Percentiles rank a stretch among this genome's conserved stretches.
These are phyloP conservation scores for Lagenidium sp. DNA, from an alignment of 352 stramenopile species.

Conservation along the genomic window DNA sequence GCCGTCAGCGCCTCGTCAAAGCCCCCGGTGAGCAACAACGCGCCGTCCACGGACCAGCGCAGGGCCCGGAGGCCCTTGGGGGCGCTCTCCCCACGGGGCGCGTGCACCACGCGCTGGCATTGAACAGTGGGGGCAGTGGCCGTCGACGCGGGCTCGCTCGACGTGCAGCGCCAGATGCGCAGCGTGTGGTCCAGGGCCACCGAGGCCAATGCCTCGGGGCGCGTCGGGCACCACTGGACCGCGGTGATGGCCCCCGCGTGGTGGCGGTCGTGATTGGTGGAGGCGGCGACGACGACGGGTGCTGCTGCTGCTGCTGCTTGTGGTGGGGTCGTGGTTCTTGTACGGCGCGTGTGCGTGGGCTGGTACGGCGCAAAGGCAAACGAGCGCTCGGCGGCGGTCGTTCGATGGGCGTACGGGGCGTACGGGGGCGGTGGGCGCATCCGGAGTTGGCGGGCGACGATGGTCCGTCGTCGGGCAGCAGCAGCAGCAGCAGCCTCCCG, in stretches of 20 bases:
- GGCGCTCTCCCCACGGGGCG: no score
- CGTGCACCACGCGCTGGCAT: slow-evolving; percentile 13
- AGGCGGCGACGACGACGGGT: no score
- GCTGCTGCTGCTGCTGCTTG: no score
- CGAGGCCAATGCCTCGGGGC: slow-evolving; percentile 24
- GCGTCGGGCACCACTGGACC: slow-evolving; percentile 23
- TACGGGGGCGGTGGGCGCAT: no score
- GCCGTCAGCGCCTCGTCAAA: slow-evolving; percentile 15
- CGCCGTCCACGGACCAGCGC: slow-evolving; percentile 31
- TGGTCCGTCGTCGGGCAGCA: no score
- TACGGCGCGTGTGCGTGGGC: no score
- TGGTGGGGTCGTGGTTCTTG: no score
- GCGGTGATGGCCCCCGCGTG: slow-evolving; percentile 21
- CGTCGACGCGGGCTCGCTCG: no score
- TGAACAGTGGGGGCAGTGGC: slow-evolving; percentile 1
- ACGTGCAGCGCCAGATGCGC: slow-evolving; percentile 36
- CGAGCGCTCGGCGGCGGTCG: no score
- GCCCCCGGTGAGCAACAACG: slow-evolving; percentile 21
- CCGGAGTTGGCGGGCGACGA: no score
- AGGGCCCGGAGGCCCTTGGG: slow-evolving; percentile 30
- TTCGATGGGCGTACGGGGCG: no score
- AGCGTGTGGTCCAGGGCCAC: slow-evolving; percentile 43
- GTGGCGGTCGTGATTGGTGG: background rate
- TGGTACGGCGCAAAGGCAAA: no score
- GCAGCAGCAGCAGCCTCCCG: background rate